Evolutionary conservation across 2,329 filamentous ascomycete genomes (phyloP), one percentile per base, ranked within the genome.

Genomic region (Calonectria montana): DNA sequence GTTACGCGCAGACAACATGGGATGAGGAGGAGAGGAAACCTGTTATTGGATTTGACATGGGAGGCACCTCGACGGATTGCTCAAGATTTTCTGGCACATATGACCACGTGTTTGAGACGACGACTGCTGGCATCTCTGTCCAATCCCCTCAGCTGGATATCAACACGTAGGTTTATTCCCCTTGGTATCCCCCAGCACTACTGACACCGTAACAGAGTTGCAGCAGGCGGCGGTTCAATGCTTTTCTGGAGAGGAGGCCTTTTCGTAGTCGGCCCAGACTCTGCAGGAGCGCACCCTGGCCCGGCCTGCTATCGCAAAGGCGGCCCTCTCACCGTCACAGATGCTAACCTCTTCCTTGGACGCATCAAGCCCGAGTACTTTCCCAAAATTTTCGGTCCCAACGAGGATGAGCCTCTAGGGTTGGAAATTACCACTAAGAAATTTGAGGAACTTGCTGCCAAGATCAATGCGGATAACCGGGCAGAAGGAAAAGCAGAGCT

Each of bases 81-180:
- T 93, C 91, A 29, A 86, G 93, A 43, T 95, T 93, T 75, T 91
- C 80, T 3, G 84, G 85, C 1, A 79, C 80, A 2, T 83, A 83
- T 37, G 84, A 85, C 31, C 84, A 86, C 57, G 80, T 85, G 0
- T 94, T 95, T 72, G 93, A 95, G 78, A 94, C 93, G 0, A 94
- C 92, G 0, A 95, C 93, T 0, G 94, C 94, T 0, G 94, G 94
- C 15, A 91, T 96, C 1, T 92, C 93, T 1, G 94, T 96, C 13
- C 93, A 95, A 74, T 93, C 91, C 1, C 94, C 94, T 0, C 94
- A 96, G 79, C 88, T 96, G 1, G 94, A 96, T 76, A 95, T 96
- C 80, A 94, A 94, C 80, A 96, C 94, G 65, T 71, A 64, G 53
- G 72, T n/a, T 13, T 12, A 35, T 31, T 23, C 29, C n/a, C 5